Base-by-base conservation (phyloP, 768 basidiomycete genomes). In the Mycena rebaudengoi region DNA sequence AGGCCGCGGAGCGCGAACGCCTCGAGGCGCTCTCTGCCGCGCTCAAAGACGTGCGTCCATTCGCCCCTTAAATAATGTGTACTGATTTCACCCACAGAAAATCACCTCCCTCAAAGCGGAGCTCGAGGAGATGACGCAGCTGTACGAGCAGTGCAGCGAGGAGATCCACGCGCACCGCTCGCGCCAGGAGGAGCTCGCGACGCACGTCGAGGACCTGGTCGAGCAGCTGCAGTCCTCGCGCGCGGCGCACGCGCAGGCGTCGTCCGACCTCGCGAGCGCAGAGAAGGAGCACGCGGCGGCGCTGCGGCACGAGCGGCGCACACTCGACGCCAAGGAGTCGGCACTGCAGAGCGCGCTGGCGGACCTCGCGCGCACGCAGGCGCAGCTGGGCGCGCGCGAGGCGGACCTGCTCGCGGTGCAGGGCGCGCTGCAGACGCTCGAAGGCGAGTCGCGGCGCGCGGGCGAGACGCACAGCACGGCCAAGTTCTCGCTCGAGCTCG, bases 401-500 rank as follows among this genome's bases (percentile, higher is more conserved):
- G 72, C 81, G 0, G 96, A 99, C 70, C 78, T 98, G 13, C 79
- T 80, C 1, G 84, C 87, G 0, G 86, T 98, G 3, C 92, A 98
- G 70, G 76, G 75, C 7, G 89, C 89, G 0, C 79, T 98, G n/a
- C 85, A 87, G 65, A 75, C 81, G 1, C 75, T 92, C 46, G 95
- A 98, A 71, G 80, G 83, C 28, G 94, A 96, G 74, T 88, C 89
- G 23, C 90, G 90, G 77, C 84, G 88, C 60, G 83, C 90, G 0
- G 96, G 96, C 21, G 94, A 97, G 77, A 88, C 89, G 13, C 91
- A 92, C 70, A 91, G 91, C 0, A 90, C 89, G 3, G 91, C 95
- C 23, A 83, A 88, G 43, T 94, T 95, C 79, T 92, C 92, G 0
- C 78, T 98, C 30, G 94, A 98, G 74, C 85, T 98, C 20, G 96